Percentiles rank a stretch among this genome's conserved stretches.
Evolutionary conservation across 176 grass and related monocot genomes (phyloP).

Genomic region (Saccharum officinarum): DNA sequence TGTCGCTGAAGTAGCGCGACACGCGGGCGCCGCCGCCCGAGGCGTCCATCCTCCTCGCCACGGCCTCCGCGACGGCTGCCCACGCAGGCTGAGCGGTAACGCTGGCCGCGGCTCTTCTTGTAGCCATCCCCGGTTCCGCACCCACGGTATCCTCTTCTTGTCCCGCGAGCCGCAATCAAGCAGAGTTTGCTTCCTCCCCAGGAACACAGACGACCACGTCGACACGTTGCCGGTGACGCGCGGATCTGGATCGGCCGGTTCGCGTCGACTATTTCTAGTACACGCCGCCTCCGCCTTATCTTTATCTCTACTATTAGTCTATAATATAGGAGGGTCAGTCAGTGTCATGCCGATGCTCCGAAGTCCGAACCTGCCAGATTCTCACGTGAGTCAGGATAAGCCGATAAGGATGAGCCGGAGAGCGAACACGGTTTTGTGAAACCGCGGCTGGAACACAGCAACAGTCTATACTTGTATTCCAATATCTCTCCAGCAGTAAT

Average conservation of each 20-base stretch:
- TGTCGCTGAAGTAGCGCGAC: constrained; percentile 70
- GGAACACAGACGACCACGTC: background rate
- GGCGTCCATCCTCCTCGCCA: constrained; percentile 38
- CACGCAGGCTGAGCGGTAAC: constrained; percentile 1
- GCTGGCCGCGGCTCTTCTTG: constrained; percentile 32
- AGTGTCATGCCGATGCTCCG: background rate
- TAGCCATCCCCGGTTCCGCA: constrained; percentile 34
- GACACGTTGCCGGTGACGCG: constrained; percentile 21
- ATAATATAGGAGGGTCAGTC: too few relatives aligned
- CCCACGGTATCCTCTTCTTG: background rate
- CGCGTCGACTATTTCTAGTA: background rate
- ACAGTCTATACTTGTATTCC: background rate
- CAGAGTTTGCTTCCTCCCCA: background rate
- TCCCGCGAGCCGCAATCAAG: background rate
- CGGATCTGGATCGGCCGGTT: background rate
- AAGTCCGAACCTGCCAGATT: constrained; percentile 14
- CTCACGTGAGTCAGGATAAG: background rate
- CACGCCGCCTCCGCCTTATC: background rate
- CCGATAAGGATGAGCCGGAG: constrained; percentile 4
- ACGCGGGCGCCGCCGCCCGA: constrained; percentile 22
- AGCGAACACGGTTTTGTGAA: constrained; percentile 12
- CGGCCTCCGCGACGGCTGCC: constrained; percentile 26
- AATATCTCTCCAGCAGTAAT: background rate
- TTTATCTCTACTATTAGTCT: background rate
- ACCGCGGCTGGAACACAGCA: background rate